A percentile compares a stretch with the other conserved stretches of the same genome.
Conservation (phyloP, 331 rosid genomes). For the Acacia concinna region DNA sequence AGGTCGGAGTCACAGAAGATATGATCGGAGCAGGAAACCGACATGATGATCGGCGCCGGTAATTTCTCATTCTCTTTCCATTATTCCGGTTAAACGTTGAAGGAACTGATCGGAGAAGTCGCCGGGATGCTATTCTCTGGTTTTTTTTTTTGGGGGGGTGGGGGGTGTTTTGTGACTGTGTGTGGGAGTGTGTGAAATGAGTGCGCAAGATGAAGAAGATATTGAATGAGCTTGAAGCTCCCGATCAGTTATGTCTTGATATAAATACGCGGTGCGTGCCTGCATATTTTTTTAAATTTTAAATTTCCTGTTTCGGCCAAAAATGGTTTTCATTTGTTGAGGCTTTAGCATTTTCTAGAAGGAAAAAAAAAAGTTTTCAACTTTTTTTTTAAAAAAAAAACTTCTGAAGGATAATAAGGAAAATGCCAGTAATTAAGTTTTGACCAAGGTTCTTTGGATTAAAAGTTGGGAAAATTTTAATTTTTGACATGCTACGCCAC, state of each 20-base stretch:
- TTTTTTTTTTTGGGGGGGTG: slow-evolving; percentile 19
- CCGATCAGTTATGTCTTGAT: slow-evolving; percentile 41
- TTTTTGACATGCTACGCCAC: neutral
- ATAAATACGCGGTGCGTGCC: slow-evolving; percentile 53
- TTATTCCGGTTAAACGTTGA: slow-evolving; percentile 17
- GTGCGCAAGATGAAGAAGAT: slow-evolving; percentile 20
- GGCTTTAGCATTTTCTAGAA: neutral
- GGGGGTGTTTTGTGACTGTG: slow-evolving; percentile 21
- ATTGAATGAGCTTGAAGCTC: slow-evolving; percentile 34
- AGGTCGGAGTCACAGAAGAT: slow-evolving; percentile 69
- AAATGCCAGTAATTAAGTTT: neutral
- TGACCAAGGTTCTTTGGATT: neutral
- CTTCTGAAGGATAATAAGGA: neutral
- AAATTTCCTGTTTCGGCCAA: slow-evolving; percentile 19
- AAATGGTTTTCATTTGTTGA: slow-evolving; percentile 6
- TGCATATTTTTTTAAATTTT: slow-evolving; percentile 14
- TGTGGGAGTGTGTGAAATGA: neutral
- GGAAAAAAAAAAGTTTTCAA: too few relatives aligned
- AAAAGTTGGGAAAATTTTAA: neutral
- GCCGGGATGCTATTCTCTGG: slow-evolving; percentile 39
- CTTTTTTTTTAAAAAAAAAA: neutral
- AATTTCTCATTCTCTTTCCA: slow-evolving; percentile 65
- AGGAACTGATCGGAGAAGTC: slow-evolving; percentile 34
- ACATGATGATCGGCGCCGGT: slow-evolving; percentile 52
- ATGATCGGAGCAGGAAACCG: slow-evolving; percentile 64